Evolutionary conservation across 345 rosid species (phyloP).

Genomic region (Arabidopsis arenosa): DNA sequence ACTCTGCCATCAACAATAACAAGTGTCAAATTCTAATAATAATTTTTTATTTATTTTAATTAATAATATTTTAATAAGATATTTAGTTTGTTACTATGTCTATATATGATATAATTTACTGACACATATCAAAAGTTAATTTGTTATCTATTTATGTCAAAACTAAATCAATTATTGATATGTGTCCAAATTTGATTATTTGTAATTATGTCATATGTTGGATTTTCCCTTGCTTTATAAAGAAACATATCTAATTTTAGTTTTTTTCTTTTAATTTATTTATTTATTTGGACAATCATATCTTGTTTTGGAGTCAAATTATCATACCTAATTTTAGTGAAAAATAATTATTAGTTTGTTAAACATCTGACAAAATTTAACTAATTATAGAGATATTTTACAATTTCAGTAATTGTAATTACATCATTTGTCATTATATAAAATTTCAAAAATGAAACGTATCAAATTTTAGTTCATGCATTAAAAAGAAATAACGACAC

Average conservation of each 20-base stretch:
- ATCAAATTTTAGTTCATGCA: not conserved
- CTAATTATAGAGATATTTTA: not conserved
- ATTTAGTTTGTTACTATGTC: not conserved
- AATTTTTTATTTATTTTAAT: not conserved
- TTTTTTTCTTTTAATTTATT: not conserved
- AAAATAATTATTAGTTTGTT: not conserved
- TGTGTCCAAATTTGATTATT: constrained; percentile 13
- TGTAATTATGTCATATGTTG: not conserved
- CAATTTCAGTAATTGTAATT: constrained; percentile 11
- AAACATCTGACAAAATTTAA: not conserved
- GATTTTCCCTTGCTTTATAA: not conserved
- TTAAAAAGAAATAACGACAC: not conserved
- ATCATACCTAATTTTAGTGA: too few species aligned
- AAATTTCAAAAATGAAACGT: constrained; percentile 4
- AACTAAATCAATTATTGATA: constrained; percentile 5
- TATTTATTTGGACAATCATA: not conserved
- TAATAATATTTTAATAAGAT: not conserved
- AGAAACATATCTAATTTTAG: not conserved
- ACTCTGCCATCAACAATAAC: not conserved
- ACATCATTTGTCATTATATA: not conserved
- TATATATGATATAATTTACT: not conserved
- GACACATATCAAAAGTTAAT: not conserved
- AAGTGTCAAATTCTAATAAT: not conserved
- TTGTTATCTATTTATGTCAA: not conserved
- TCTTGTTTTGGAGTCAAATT: too few species aligned